These are phyloP conservation scores for Diaporthe sp. DNA, from an alignment of 2,329 filamentous ascomycete species.

Conservation along the genomic window DNA sequence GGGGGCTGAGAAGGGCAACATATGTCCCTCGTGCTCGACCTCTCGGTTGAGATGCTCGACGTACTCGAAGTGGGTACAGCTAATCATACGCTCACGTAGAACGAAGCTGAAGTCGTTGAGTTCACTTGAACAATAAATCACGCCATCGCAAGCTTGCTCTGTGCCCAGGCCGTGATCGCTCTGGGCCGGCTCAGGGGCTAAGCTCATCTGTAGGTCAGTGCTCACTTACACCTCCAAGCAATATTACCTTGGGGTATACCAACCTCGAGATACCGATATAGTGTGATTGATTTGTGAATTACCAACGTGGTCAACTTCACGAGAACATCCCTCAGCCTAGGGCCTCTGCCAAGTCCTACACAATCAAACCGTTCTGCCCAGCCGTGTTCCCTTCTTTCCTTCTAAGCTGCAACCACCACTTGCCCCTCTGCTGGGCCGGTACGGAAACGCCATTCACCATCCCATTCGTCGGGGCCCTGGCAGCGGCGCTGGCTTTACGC, in stretches of 20 bases:
- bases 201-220: constrained; percentile 12
- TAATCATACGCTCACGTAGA: neutral
- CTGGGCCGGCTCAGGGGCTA: neutral
- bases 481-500: neutral
- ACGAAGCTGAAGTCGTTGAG: neutral
- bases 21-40: neutral
- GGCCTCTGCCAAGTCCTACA: neutral
- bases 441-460: neutral
- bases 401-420: constrained; percentile 12
- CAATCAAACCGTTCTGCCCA: neutral
- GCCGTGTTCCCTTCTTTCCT: neutral
- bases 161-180: neutral
- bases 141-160: neutral
- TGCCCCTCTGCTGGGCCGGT: neutral
- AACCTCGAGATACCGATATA: neutral
- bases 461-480: neutral
- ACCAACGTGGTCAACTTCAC: neutral
- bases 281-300: neutral
- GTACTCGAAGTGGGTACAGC: neutral
- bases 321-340: neutral
- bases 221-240: neutral
- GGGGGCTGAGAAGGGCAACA: neutral
- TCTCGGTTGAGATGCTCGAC: neutral
- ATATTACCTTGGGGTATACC: neutral
- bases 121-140: neutral